phyloP scores from a whole-genome alignment of 257 asterid species.

The Jacaranda copaia region DNA sequence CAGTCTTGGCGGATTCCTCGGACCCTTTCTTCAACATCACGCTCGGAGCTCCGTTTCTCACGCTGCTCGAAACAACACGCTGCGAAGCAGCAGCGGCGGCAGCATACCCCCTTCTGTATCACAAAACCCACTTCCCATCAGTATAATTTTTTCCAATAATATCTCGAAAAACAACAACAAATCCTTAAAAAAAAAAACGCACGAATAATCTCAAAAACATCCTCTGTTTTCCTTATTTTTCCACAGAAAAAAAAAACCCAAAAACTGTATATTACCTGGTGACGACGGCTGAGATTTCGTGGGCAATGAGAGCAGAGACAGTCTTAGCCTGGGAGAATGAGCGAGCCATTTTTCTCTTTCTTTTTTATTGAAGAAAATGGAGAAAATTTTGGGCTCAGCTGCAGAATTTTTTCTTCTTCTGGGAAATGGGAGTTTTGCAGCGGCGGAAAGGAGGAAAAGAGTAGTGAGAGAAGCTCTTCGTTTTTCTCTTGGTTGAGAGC shows the following conservation, averaged over 20 bases:
- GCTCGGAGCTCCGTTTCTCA: conserved; percentile 43
- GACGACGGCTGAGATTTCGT: conserved; percentile 43
- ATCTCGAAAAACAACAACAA: background rate
- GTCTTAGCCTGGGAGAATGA: conserved; percentile 48
- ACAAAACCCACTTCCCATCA: background rate
- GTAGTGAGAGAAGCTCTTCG: background rate
- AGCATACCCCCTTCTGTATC: conserved; percentile 57
- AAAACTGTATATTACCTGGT: conserved; percentile 33
- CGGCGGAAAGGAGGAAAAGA: conserved; percentile 17
- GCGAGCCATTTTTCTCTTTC: conserved; percentile 50
- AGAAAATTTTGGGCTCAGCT: conserved; percentile 1
- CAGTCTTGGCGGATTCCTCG: conserved; percentile 43
- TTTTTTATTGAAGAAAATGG: background rate
- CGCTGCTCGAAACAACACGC: conserved; percentile 37
- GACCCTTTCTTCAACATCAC: conserved; percentile 53
- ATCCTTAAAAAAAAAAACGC: background rate
- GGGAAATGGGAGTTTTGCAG: conserved; percentile 18
- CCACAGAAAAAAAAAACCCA: background rate
- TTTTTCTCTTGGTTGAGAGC: background rate
- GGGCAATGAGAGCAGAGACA: conserved; percentile 45
- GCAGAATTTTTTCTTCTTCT: conserved; percentile 30
- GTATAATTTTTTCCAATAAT: background rate
- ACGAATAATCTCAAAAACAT: background rate
- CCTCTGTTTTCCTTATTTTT: background rate
- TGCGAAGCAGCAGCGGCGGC: conserved; percentile 37